Conservation (phyloP, 2,329 filamentous ascomycete species). For the Alternaria sp. region DNA sequence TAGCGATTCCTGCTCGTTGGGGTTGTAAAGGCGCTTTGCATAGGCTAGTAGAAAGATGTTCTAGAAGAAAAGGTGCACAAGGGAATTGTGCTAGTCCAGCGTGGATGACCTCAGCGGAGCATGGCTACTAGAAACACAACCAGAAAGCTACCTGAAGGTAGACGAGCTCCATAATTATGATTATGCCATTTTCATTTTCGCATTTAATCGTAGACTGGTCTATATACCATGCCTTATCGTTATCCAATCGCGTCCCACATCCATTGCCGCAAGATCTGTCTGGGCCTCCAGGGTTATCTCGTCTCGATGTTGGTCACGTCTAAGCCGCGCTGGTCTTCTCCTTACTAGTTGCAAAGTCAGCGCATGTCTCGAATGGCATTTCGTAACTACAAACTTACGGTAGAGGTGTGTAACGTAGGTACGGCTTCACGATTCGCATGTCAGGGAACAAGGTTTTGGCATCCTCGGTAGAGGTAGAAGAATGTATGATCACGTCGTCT, state of each 20-base stretch:
- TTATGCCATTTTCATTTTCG: not conserved
- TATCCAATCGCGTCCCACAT: not conserved
- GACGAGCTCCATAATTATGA: not conserved
- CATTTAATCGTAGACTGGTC: not conserved
- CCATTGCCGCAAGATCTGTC: not conserved
- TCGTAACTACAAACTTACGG: conserved; percentile 38
- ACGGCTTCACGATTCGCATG: conserved; percentile 69
- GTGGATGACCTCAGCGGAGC: not conserved
- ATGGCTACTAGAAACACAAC: not conserved
- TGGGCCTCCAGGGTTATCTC: not conserved
- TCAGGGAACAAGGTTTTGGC: conserved; percentile 68
- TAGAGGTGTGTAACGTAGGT: conserved; percentile 67
- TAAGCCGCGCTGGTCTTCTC: conserved; percentile 62
- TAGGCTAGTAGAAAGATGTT: no score
- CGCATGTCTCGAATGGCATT: not conserved
- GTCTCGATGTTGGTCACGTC: not conserved
- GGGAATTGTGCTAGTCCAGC: no score
- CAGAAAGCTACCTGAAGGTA: not conserved
- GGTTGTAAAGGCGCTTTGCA: no score
- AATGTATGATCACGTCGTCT: conserved; percentile 56
- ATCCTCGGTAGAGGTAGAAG: conserved; percentile 65
- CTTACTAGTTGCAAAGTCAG: conserved; percentile 44
- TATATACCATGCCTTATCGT: not conserved
- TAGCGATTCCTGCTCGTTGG: no score
- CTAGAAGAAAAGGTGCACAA: no score